phyloP scores from a whole-genome alignment of 208 protist species.

The Crithidia fasciculata region DNA sequence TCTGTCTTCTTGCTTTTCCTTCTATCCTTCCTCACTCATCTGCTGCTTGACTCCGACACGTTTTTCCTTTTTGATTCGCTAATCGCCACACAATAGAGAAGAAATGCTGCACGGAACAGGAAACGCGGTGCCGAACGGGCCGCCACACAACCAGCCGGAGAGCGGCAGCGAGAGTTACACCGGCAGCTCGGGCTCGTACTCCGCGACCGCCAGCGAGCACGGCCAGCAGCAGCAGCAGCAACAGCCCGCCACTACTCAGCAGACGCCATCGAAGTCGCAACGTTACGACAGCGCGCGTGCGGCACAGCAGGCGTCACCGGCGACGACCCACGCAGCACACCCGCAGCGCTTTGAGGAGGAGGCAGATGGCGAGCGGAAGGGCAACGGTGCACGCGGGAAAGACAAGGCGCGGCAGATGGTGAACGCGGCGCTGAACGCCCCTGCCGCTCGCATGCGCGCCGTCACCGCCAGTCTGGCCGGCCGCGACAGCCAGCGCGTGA shows the following conservation, averaged over 20 bases:
- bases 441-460: constrained; percentile 16
- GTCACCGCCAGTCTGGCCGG: constrained; percentile 19
- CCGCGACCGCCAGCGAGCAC: constrained; percentile 9
- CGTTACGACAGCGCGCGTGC: neutral
- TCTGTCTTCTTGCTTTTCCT: no score
- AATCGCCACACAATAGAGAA: no score
- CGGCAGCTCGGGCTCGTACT: constrained; percentile 22
- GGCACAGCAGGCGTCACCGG: neutral
- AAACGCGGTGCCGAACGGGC: constrained; percentile 24
- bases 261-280: constrained; percentile 5
- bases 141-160: neutral
- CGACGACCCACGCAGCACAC: neutral
- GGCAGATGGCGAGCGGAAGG: constrained; percentile 15
- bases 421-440: constrained; percentile 14
- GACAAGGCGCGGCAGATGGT: constrained; percentile 20
- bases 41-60: neutral
- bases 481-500: constrained; percentile 45
- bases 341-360: neutral
- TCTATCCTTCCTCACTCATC: no score
- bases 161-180: constrained; percentile 36
- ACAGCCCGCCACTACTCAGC: neutral
- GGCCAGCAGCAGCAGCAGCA: constrained; percentile 14
- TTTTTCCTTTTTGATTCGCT: neutral
- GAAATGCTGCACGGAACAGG: constrained; percentile 10
- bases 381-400: neutral